phyloP scores from a whole-genome alignment of 2,329 filamentous ascomycete genomes.

The Fusarium sp. region DNA sequence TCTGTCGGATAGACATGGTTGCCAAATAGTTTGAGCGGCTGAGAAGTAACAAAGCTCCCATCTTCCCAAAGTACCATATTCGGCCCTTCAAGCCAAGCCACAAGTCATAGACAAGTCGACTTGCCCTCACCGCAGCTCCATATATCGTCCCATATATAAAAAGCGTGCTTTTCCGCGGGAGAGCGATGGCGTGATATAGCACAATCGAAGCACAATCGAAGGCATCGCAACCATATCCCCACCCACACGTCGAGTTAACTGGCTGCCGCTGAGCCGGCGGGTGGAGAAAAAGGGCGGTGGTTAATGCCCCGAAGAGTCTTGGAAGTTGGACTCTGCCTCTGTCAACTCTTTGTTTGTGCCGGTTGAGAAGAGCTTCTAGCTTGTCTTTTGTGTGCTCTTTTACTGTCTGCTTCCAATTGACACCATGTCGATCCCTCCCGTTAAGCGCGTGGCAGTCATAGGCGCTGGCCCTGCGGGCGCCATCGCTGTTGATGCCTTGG shows the following conservation, averaged over 20 bases:
- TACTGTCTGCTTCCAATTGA: not conserved
- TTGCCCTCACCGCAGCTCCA: not conserved
- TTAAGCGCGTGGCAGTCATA: constrained; percentile 66
- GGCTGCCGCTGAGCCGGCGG: constrained; percentile 10
- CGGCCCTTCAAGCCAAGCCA: not conserved
- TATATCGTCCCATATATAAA: not conserved
- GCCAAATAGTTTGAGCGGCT: no score
- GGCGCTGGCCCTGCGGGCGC: constrained; percentile 71
- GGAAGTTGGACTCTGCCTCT: not conserved
- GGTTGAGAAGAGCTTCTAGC: not conserved
- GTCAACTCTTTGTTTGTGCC: not conserved
- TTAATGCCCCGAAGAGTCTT: constrained; percentile 20
- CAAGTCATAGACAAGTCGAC: not conserved
- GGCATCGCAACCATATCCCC: constrained; percentile 1
- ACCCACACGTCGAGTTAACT: not conserved
- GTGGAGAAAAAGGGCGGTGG: constrained; percentile 30
- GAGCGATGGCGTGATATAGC: constrained; percentile 38
- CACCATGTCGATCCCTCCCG: constrained; percentile 18
- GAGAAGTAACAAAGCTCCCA: not conserved
- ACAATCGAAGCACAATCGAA: constrained; percentile 31
- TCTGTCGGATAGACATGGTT: not conserved
- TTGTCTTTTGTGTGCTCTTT: not conserved
- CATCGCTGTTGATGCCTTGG: constrained; percentile 70
- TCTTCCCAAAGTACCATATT: not conserved
- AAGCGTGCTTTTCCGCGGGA: not conserved